Percentiles rank a stretch among this genome's conserved stretches.
phyloP scores from a whole-genome alignment of 176 grass and related monocot species.

The Carex littledalei region DNA sequence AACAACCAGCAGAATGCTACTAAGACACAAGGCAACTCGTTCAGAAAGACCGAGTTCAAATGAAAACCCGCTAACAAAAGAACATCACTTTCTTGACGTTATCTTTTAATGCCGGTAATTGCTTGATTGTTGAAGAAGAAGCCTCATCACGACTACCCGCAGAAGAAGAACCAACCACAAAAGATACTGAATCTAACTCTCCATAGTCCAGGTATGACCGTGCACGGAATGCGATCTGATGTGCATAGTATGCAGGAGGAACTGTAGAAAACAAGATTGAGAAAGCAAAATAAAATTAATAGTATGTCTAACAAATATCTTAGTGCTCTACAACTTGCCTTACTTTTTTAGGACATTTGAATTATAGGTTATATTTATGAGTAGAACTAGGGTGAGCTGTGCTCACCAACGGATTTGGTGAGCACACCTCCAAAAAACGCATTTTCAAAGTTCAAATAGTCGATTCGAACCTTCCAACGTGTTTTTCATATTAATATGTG shows the following conservation, averaged over 20 bases:
- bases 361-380: not conserved
- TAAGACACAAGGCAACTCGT: not conserved
- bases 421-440: too few relatives aligned
- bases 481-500: too few relatives aligned
- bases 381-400: too few relatives aligned
- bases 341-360: not conserved
- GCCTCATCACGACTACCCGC: not conserved
- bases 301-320: not conserved
- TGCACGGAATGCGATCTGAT: conserved; percentile 62
- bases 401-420: too few relatives aligned
- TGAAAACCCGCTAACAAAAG: conserved; percentile 33
- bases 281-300: not conserved
- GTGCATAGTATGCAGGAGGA: conserved; percentile 69
- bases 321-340: not conserved
- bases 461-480: too few relatives aligned
- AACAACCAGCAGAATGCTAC: not conserved
- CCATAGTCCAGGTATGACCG: conserved; percentile 35
- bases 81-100: conserved; percentile 66
- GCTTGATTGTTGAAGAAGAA: not conserved
- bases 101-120: conserved; percentile 45
- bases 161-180: not conserved
- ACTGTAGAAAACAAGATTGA: conserved; percentile 25
- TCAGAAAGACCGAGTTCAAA: not conserved
- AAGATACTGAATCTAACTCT: not conserved
- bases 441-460: too few relatives aligned